Conservation (phyloP, 148 eudicot species). For the Talinum fruticosum region DNA sequence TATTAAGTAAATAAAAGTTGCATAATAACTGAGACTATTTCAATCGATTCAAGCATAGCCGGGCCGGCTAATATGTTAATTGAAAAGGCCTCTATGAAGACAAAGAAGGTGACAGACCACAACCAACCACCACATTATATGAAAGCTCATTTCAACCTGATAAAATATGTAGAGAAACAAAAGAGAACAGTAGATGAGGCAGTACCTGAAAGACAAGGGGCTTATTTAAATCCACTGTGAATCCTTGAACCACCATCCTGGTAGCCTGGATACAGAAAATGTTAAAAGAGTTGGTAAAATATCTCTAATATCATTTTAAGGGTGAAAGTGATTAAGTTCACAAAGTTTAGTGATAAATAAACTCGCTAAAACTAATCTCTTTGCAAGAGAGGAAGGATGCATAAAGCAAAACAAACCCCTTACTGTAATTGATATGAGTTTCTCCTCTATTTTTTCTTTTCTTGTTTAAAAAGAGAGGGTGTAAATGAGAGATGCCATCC, state of each 20-base stretch:
- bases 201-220: conserved; percentile 94
- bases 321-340: neutral
- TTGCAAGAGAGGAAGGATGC: neutral
- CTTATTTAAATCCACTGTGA: conserved; percentile 74
- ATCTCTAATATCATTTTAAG: neutral
- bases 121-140: neutral
- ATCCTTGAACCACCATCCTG: conserved; percentile 78
- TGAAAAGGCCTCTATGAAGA: neutral
- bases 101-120: neutral
- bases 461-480: neutral
- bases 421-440: neutral
- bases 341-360: neutral
- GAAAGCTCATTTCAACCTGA: neutral
- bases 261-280: conserved; percentile 12
- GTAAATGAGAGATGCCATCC: neutral
- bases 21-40: neutral
- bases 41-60: neutral
- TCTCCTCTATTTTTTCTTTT: too few relatives aligned
- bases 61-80: neutral
- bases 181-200: neutral
- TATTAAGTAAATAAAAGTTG: neutral
- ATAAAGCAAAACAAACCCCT: neutral
- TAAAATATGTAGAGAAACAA: neutral
- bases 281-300: neutral
- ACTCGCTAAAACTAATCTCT: neutral